Evolutionary conservation across 352 stramenopile genomes (phyloP).

Genomic region (Pythium sukuiense): DNA sequence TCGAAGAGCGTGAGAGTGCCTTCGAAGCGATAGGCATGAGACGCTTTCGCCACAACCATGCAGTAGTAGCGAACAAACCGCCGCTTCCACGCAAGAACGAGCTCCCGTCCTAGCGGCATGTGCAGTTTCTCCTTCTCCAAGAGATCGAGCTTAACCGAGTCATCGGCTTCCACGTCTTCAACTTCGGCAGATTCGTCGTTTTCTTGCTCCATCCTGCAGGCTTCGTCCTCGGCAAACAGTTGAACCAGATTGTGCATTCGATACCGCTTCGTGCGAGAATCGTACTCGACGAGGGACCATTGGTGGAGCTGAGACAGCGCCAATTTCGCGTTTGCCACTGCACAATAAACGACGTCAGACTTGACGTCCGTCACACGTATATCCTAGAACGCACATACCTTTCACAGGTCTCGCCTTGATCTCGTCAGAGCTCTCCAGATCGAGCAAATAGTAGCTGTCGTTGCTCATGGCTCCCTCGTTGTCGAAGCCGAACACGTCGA

Average conservation of each 20-base stretch:
- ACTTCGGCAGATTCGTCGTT: slow-evolving; percentile 24
- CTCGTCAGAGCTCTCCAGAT: slow-evolving; percentile 72
- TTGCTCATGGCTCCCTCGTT: slow-evolving; percentile 81
- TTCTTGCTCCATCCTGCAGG: slow-evolving; percentile 47
- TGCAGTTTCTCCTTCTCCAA: slow-evolving; percentile 26
- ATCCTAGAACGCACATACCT: slow-evolving; percentile 23
- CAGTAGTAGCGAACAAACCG: slow-evolving; percentile 88
- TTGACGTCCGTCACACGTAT: neutral
- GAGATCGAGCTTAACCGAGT: slow-evolving; percentile 1
- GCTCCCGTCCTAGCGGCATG: slow-evolving; percentile 49
- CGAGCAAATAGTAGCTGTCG: slow-evolving; percentile 74
- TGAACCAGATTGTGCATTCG: slow-evolving; percentile 85
- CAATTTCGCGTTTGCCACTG: slow-evolving; percentile 47
- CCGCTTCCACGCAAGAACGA: slow-evolving; percentile 76
- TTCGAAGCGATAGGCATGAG: slow-evolving; percentile 74
- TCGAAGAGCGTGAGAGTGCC: slow-evolving; percentile 72
- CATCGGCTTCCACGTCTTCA: neutral
- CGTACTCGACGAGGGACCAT: slow-evolving; percentile 82
- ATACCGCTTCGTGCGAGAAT: slow-evolving; percentile 66
- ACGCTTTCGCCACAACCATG: slow-evolving; percentile 73
- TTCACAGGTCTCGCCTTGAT: slow-evolving; percentile 47
- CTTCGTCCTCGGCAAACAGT: slow-evolving; percentile 82
- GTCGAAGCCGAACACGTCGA: slow-evolving; percentile 74
- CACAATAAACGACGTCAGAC: neutral
- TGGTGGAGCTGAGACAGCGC: slow-evolving; percentile 68